Evolutionary conservation across 805 yeast species (phyloP).

Genomic region (Saccharomycopsis sp.): DNA sequence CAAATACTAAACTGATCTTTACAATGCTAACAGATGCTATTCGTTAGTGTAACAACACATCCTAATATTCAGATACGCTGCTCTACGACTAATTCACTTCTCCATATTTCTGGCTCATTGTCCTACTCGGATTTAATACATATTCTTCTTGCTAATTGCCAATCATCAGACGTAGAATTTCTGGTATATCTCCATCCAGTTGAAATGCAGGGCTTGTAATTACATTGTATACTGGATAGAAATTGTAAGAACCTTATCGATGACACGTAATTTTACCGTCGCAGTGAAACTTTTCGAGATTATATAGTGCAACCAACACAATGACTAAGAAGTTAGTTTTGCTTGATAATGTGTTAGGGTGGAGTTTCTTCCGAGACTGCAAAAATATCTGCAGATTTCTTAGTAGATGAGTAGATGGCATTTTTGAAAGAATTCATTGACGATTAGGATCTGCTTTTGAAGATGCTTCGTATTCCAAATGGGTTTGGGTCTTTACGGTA

Average conservation of each 20-base stretch:
- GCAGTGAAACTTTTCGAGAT: no score
- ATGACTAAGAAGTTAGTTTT: no score
- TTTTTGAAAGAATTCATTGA: slow-evolving; percentile 27
- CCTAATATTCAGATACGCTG: neutral
- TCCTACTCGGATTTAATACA: neutral
- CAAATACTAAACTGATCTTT: neutral
- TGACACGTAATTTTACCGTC: no score
- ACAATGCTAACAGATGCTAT: neutral
- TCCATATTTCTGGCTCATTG: neutral
- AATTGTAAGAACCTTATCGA: no score
- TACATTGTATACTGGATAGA: no score
- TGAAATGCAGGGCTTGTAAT: no score
- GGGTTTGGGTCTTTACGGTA: slow-evolving; percentile 23
- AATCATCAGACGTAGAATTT: no score
- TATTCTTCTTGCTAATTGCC: no score
- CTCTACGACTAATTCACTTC: neutral
- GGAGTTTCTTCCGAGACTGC: slow-evolving; percentile 26
- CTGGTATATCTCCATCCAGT: no score
- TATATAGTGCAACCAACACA: no score
- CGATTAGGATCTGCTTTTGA: slow-evolving; percentile 10
- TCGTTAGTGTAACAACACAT: neutral
- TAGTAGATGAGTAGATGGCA: neutral
- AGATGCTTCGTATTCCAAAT: slow-evolving; percentile 23
- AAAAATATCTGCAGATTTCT: slow-evolving; percentile 17
- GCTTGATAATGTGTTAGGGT: slow-evolving; percentile 29